phyloP scores from a whole-genome alignment of 2,329 filamentous ascomycete genomes.

The Fulvia fulva region DNA sequence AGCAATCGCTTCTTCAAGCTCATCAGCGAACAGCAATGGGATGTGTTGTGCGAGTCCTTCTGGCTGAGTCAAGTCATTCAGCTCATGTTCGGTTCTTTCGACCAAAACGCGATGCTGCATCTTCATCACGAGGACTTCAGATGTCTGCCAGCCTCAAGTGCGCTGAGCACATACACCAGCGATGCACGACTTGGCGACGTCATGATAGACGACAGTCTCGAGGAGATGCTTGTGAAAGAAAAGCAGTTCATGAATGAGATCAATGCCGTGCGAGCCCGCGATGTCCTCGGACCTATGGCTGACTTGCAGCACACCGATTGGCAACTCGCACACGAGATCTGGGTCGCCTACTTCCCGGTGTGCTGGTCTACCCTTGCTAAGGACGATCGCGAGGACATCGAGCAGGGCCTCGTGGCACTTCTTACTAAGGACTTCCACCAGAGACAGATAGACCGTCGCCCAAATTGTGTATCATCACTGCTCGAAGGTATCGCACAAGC shows the following conservation, averaged over 20 bases:
- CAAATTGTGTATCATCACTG: slow-evolving; percentile 91
- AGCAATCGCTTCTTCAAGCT: slow-evolving; percentile 87
- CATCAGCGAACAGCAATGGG: slow-evolving; percentile 91
- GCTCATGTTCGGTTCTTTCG: slow-evolving; percentile 83
- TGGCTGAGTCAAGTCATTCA: slow-evolving; percentile 96
- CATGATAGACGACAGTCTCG: slow-evolving; percentile 78
- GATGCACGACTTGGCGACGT: slow-evolving; percentile 60
- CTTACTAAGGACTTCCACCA: slow-evolving; percentile 95
- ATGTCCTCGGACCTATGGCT: slow-evolving; percentile 82
- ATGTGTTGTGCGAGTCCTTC: slow-evolving; percentile 88
- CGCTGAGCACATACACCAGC: slow-evolving; percentile 69
- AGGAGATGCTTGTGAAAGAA: slow-evolving; percentile 72
- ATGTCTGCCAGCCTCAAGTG: slow-evolving; percentile 66
- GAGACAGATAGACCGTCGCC: slow-evolving; percentile 87
- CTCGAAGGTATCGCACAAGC: slow-evolving; percentile 82
- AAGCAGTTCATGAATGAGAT: slow-evolving; percentile 80
- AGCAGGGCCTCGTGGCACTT: slow-evolving; percentile 84
- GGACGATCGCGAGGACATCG: slow-evolving; percentile 85
- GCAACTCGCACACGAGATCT: slow-evolving; percentile 79
- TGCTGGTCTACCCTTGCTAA: slow-evolving; percentile 85
- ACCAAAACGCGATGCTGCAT: slow-evolving; percentile 74
- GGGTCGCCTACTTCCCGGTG: slow-evolving; percentile 86
- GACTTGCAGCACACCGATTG: slow-evolving; percentile 89
- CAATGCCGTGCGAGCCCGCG: slow-evolving; percentile 78
- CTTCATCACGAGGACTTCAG: slow-evolving; percentile 82